A percentile compares a stretch with the other conserved stretches of the same genome.
Conservation (phyloP, 2,329 filamentous ascomycete species). For the Leptographium radiaticola region DNA sequence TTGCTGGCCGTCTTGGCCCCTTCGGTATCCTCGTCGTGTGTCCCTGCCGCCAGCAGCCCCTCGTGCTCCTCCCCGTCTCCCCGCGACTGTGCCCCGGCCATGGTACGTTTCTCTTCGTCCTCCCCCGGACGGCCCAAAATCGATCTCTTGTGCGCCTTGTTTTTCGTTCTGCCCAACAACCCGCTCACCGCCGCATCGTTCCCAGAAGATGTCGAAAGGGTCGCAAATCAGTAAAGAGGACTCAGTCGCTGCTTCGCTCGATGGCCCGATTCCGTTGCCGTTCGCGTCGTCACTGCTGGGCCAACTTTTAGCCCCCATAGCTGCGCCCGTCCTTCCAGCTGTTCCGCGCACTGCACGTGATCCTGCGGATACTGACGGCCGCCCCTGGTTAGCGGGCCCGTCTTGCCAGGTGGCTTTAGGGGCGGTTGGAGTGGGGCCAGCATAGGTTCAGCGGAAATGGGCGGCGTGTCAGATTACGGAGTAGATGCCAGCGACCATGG, state of each 20-base stretch:
- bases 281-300: too few relatives aligned
- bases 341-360: background rate
- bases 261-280: too few relatives aligned
- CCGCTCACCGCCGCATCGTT: background rate
- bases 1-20: conserved; percentile 2
- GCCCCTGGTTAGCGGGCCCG: too few relatives aligned
- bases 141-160: background rate
- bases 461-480: too few relatives aligned
- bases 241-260: background rate
- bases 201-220: too few relatives aligned
- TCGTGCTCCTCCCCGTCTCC: conserved; percentile 13
- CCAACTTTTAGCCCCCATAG: background rate
- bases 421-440: too few relatives aligned
- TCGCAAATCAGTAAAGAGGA: background rate
- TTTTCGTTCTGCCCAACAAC: background rate
- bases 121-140: background rate
- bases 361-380: background rate
- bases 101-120: background rate
- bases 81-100: background rate
- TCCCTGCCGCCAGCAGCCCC: conserved; percentile 13
- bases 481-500: too few relatives aligned
- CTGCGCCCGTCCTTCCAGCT: background rate
- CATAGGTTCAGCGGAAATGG: too few relatives aligned
- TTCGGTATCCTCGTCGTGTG: background rate
- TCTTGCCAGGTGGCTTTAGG: too few relatives aligned